Base-by-base conservation (phyloP, 1,139 yeast species). In the Waltiozyma sp. region DNA sequence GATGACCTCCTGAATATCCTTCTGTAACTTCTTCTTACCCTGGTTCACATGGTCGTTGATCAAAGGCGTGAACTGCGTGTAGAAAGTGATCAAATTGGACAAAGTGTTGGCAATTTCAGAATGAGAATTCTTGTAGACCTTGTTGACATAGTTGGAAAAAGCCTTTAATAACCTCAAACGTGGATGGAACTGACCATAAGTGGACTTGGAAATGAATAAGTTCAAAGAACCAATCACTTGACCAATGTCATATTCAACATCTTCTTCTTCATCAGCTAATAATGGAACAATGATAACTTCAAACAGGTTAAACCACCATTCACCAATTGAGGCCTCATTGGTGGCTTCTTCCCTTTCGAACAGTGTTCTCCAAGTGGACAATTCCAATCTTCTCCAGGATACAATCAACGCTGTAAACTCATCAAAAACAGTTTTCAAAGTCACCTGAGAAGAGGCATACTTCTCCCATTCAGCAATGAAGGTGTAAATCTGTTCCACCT, bases 241-340 rank as follows among this genome's bases (percentile, higher is more conserved):
- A 3, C 65, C 55, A 1, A 62, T 43, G 28, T 60, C 63, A 18
- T 35, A 35, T 5, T 35, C 36, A 26, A 52, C 23, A 21, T 21
- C 40, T 9, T 52, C 51, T 28, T 57, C 53, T 31, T 58, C 51
- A 10, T 58, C 52, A 2, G 69, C 54, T 28, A 65, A 58, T 7
- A 48, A 39, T 4, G 82, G 81, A 31, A 75, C 52, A n/a, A 77
- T 61, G 14, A 87, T 70, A 11, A 80, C 75, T 59, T 91, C 97
- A 57, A 81, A 89, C 42, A 91, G 66, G 58, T 88, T 77, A 65
- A 82, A 89, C 96, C 96, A 91, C 94, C 95, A 87, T 51, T 74
- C 75, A 16, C 95, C 88, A 43, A 81, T 65, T 8, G 63, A 67
- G 40, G 66, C 67, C 45, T 72, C 70, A n/a, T 74, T 58, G 0